phyloP scores from a whole-genome alignment of 2,329 filamentous ascomycete genomes.

The Ophiostoma pallidulum region DNA sequence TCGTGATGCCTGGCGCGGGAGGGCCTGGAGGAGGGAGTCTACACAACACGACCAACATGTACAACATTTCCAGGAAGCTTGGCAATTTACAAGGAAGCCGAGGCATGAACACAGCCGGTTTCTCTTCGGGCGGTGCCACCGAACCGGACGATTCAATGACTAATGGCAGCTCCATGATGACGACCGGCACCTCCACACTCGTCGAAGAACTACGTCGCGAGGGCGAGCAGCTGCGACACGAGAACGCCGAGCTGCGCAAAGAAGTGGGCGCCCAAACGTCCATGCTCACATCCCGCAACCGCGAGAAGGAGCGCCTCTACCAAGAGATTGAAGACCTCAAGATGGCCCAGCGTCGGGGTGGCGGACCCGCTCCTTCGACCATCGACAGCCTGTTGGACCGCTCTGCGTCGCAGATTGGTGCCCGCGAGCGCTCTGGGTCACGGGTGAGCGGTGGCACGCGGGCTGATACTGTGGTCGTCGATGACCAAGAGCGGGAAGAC shows the following conservation, averaged over 20 bases:
- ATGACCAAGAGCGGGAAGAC: slow-evolving; percentile 77
- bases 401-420: slow-evolving; percentile 75
- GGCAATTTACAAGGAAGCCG: no score
- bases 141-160: slow-evolving; percentile 37
- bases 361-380: slow-evolving; percentile 46
- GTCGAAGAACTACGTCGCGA: slow-evolving; percentile 65
- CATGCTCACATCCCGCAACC: slow-evolving; percentile 92
- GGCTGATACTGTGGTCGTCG: slow-evolving; percentile 41
- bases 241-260: slow-evolving; percentile 83
- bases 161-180: slow-evolving; percentile 30
- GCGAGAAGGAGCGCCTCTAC: slow-evolving; percentile 88
- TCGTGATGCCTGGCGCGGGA: not conserved
- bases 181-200: slow-evolving; percentile 54
- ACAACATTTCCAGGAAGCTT: slow-evolving; percentile 53
- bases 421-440: slow-evolving; percentile 62
- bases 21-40: no score
- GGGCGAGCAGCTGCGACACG: slow-evolving; percentile 70
- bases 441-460: slow-evolving; percentile 60
- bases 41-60: slow-evolving; percentile 56
- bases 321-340: slow-evolving; percentile 97
- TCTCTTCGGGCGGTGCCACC: slow-evolving; percentile 21
- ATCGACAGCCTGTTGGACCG: slow-evolving; percentile 89
- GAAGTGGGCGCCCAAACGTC: slow-evolving; percentile 94
- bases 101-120: no score
- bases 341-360: slow-evolving; percentile 68